Evolutionary conservation across 495 filamentous ascomycete species (phyloP).

Genomic region (Tetracladium setigerum): DNA sequence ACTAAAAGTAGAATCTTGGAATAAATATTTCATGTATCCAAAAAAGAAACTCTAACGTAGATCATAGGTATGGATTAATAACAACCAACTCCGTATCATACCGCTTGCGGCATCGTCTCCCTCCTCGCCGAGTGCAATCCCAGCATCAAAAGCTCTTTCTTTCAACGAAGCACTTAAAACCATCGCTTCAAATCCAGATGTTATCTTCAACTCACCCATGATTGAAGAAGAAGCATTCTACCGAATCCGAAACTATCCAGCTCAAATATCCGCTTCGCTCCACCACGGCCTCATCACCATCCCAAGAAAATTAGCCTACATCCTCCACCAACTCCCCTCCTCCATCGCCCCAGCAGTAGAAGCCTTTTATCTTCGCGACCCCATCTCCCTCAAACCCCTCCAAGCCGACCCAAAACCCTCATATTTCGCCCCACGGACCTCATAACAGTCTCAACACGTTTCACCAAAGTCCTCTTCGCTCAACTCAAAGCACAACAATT

Average conservation of each 20-base stretch:
- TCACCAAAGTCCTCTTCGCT: constrained; percentile 85
- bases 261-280: constrained; percentile 57
- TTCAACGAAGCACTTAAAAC: constrained; percentile 52
- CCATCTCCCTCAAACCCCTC: constrained; percentile 65
- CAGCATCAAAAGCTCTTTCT: constrained; percentile 36
- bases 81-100: constrained; percentile 66
- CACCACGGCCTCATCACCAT: constrained; percentile 67
- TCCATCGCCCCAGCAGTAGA: constrained; percentile 79
- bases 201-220: constrained; percentile 54
- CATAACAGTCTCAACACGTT: constrained; percentile 67
- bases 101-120: constrained; percentile 38
- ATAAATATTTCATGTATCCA: neutral
- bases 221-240: constrained; percentile 89
- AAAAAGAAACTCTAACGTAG: neutral
- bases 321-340: constrained; percentile 64
- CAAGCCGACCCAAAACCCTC: constrained; percentile 32
- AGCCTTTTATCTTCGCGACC: constrained; percentile 88
- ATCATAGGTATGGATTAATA: constrained; percentile 63
- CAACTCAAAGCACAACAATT: constrained; percentile 92
- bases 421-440: constrained; percentile 69
- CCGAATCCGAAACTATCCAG: constrained; percentile 73
- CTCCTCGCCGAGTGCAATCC: constrained; percentile 18
- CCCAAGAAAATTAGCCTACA: constrained; percentile 74
- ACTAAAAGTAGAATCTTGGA: neutral
- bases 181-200: constrained; percentile 41